Percentiles rank a stretch among this genome's conserved stretches.
These are phyloP conservation scores for Daedalea quercina DNA, from an alignment of 768 basidiomycete genomes.

Conservation along the genomic window DNA sequence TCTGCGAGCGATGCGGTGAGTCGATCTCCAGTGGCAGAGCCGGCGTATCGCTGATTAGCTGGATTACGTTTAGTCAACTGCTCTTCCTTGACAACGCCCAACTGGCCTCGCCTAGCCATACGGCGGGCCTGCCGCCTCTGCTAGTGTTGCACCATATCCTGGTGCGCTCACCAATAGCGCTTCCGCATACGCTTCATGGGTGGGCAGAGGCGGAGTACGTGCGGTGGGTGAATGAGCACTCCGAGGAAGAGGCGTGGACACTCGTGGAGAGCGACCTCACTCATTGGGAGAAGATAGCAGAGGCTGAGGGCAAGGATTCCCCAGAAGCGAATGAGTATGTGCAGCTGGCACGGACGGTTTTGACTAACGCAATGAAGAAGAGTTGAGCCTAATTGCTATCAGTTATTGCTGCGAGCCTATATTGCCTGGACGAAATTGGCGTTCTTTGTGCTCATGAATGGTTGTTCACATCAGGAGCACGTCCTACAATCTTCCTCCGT, in stretches of 20 bases:
- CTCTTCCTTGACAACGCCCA: constrained; percentile 80
- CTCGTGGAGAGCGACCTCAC: constrained; percentile 74
- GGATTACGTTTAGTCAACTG: constrained; percentile 49
- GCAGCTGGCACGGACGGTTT: constrained; percentile 58
- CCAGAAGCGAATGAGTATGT: constrained; percentile 53
- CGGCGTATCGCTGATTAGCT: neutral
- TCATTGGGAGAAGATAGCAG: constrained; percentile 72
- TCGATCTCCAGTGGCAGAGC: neutral
- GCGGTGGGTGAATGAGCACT: constrained; percentile 91
- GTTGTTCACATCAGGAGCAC: too few species aligned
- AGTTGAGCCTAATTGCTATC: neutral
- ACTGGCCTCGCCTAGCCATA: constrained; percentile 59
- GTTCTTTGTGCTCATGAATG: too few species aligned
- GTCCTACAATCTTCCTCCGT: too few species aligned
- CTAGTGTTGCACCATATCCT: constrained; percentile 90
- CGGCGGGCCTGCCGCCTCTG: constrained; percentile 74
- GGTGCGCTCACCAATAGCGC: constrained; percentile 77
- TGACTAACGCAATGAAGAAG: constrained; percentile 22
- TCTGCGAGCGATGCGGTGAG: constrained; percentile 81
- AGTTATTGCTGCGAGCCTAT: too few species aligned
- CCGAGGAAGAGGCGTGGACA: constrained; percentile 70
- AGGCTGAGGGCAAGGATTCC: constrained; percentile 44
- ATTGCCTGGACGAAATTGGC: too few species aligned
- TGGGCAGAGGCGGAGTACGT: constrained; percentile 98
- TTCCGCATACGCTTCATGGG: constrained; percentile 85